Evolutionary conservation across 345 rosid species (phyloP), one percentile per base, ranked within the genome.

Genomic region (Carallia brachiata): DNA sequence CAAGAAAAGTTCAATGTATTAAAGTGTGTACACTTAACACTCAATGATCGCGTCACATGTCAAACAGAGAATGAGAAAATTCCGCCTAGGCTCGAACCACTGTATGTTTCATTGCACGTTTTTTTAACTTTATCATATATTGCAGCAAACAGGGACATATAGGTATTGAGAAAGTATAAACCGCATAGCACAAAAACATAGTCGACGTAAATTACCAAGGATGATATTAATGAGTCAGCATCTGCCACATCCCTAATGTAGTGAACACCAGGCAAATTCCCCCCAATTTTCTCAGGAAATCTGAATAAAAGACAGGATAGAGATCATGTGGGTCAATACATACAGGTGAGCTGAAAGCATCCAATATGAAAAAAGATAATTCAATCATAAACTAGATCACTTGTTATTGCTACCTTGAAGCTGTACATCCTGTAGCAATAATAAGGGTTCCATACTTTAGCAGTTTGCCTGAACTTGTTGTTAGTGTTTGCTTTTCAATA

Each of bases 241-340:
- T 95, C 99, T 50, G 88, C 96, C 65, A 95, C 93, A 75, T 94
- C 96, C 67, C 97, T 84, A 69, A 90, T 89, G 68, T 91, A 91
- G 84, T 90, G 98, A 70, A 94, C 97, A 32, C 97, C 98, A 56
- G 95, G 86, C 58, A 91, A 83, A 75, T 82, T 84, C 70, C 97
- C 97, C 60, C 97, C 98, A 36, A 94, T 91, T 84, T 86, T 91
- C 72, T 90, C 96, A 0, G 97, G 98, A 73, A 94, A 87, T 80
- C 98, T 94, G 69, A 66, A 53, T 70, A 39, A 75, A 70, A 78
- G 17, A 58, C 23, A 28, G 10, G 31, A 7, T 19, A 71, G 66
- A 73, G 28, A 73, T 75, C 62, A 77, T 40, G 32, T 58, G 64
- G 50, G 57, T 70, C 37, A 37, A 40, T 32, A 47, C 28, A 32